Percentiles rank a stretch among this genome's conserved stretches.
Conservation (phyloP, 73 alveolate species). For the Durusdinium trenchii region DNA sequence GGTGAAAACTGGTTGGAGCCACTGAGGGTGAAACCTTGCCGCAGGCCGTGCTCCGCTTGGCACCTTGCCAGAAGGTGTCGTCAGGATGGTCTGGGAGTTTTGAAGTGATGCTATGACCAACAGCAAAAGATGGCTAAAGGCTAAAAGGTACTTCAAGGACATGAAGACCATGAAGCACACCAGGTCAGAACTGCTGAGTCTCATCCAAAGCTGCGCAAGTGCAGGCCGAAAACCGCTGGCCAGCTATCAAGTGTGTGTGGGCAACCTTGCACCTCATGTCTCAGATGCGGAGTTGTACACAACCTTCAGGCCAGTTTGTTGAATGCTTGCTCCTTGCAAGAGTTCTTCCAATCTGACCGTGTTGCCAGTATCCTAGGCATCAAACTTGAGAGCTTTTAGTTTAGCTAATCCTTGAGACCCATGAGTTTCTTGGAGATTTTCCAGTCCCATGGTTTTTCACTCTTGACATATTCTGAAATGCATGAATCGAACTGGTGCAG, state of each 20-base stretch:
- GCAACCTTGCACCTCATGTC: conserved; percentile 56
- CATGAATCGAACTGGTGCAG: background rate
- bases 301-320: conserved; percentile 10
- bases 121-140: background rate
- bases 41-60: conserved; percentile 28
- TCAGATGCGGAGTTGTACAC: conserved; percentile 33
- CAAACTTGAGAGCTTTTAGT: too few species aligned
- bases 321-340: too few species aligned
- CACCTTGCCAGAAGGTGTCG: conserved; percentile 11
- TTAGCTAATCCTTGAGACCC: too few species aligned
- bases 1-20: too few species aligned
- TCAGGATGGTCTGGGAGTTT: conserved; percentile 13
- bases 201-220: too few species aligned
- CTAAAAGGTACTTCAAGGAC: background rate
- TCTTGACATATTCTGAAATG: background rate
- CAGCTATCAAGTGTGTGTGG: conserved; percentile 56
- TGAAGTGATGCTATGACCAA: background rate
- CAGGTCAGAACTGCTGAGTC: too few species aligned
- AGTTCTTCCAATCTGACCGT: background rate
- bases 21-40: too few species aligned
- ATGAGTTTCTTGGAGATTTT: too few species aligned
- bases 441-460: background rate
- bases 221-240: conserved; percentile 40
- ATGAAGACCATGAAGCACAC: too few species aligned
- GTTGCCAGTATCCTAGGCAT: too few species aligned